Percentiles rank a stretch among this genome's conserved stretches.
Evolutionary conservation across 768 basidiomycete species (phyloP).

Genomic region (Termitomyces titanicus): DNA sequence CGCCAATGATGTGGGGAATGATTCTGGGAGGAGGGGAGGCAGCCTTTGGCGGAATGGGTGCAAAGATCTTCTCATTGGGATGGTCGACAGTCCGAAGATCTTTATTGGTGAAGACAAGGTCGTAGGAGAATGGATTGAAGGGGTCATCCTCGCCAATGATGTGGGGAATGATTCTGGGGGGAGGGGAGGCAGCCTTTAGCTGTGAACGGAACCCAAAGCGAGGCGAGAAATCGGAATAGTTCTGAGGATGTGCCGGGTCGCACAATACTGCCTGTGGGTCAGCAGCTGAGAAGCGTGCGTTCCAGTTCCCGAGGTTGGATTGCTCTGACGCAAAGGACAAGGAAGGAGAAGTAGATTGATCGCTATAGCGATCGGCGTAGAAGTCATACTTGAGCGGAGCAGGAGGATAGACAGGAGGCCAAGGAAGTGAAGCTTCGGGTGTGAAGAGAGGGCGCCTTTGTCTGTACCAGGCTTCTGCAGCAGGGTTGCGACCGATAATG

Average conservation of each 20-base stretch:
- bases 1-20: not conserved
- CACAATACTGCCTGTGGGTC: not conserved
- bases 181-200: too few species aligned
- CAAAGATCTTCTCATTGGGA: too few species aligned
- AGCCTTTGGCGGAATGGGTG: too few species aligned
- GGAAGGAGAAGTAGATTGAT: not conserved
- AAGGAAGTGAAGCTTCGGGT: not conserved
- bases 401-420: not conserved
- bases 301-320: not conserved
- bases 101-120: not conserved
- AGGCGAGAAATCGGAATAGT: not conserved
- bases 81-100: too few species aligned
- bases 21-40: not conserved
- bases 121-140: constrained; percentile 1
- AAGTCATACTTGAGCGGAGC: not conserved
- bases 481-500: not conserved
- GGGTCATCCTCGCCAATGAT: not conserved
- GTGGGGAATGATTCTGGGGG: not conserved
- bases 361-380: not conserved
- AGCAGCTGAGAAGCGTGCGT: not conserved
- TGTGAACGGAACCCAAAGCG: not conserved
- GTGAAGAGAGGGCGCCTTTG: not conserved
- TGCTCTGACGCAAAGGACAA: not conserved
- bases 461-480: not conserved
- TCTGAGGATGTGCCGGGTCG: not conserved